Conservation (phyloP, 257 asterid species). For the Solanum bulbocastanum region DNA sequence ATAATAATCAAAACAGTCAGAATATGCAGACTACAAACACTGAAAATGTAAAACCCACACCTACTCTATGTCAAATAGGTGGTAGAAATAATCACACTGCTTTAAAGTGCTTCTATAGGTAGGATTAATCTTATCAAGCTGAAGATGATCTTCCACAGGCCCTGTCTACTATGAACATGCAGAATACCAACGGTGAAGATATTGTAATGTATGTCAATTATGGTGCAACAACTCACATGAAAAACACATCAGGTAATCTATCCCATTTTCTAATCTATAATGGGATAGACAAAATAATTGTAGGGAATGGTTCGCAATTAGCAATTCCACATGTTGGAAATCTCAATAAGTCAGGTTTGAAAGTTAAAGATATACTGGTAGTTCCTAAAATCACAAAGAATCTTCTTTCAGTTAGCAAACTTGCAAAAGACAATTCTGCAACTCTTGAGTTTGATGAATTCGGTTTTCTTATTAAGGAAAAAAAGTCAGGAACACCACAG, state of each 20-base stretch:
- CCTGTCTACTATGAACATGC: not conserved
- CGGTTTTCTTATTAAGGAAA: not conserved
- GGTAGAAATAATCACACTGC: not conserved
- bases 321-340: not conserved
- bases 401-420: not conserved
- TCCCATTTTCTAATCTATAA: not conserved
- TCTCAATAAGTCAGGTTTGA: not conserved
- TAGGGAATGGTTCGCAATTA: not conserved
- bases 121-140: not conserved
- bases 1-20: not conserved
- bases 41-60: not conserved
- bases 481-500: not conserved
- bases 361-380: too few species aligned
- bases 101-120: not conserved
- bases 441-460: not conserved
- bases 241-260: not conserved
- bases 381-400: not conserved
- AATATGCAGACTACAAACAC: too few species aligned
- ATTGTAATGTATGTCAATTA: not conserved
- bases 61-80: not conserved
- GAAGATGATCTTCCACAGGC: not conserved
- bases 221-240: not conserved
- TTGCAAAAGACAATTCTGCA: not conserved
- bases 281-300: not conserved
- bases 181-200: too few species aligned